Evolutionary conservation across 2,329 filamentous ascomycete genomes (phyloP).

Genomic region (Fusarium sarcochroum): DNA sequence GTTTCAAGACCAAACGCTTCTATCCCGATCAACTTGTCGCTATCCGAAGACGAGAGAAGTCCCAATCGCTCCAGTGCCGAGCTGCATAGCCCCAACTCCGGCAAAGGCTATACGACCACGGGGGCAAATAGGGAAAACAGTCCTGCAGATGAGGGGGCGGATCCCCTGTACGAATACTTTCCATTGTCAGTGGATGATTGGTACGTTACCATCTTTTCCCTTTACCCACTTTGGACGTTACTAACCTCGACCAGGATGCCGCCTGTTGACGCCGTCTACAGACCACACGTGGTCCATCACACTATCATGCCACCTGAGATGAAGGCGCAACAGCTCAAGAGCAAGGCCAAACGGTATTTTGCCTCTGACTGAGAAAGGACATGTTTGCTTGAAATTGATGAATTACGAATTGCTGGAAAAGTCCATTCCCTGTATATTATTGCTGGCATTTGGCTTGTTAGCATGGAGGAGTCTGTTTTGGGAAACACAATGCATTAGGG

Average conservation of each 20-base stretch:
- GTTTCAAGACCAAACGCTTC: constrained; percentile 49
- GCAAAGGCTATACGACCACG: constrained; percentile 55
- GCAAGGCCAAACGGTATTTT: constrained; percentile 80
- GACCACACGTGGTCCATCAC: constrained; percentile 94
- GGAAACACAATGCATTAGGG: constrained; percentile 11
- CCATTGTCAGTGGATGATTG: constrained; percentile 92
- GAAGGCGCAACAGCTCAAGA: constrained; percentile 76
- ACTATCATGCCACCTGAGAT: constrained; percentile 78
- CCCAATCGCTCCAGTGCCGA: constrained; percentile 66
- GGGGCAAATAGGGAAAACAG: constrained; percentile 66
- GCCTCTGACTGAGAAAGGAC: constrained; percentile 66
- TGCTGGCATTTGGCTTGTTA: neutral
- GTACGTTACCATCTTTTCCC: constrained; percentile 56
- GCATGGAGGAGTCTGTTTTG: constrained; percentile 19
- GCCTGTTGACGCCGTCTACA: constrained; percentile 89
- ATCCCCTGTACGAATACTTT: constrained; percentile 95
- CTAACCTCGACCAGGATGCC: constrained; percentile 72
- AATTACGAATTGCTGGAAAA: constrained; percentile 43
- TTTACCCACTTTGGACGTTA: constrained; percentile 5
- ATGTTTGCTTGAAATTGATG: constrained; percentile 25
- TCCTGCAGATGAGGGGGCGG: constrained; percentile 81
- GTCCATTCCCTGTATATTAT: constrained; percentile 37
- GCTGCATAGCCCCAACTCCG: constrained; percentile 64
- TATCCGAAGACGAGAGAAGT: constrained; percentile 73
- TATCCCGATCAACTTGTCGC: constrained; percentile 65